A percentile compares a stretch with the other conserved stretches of the same genome.
phyloP scores from a whole-genome alignment of 2,329 filamentous ascomycete species.

The Sporothrix protearum region DNA sequence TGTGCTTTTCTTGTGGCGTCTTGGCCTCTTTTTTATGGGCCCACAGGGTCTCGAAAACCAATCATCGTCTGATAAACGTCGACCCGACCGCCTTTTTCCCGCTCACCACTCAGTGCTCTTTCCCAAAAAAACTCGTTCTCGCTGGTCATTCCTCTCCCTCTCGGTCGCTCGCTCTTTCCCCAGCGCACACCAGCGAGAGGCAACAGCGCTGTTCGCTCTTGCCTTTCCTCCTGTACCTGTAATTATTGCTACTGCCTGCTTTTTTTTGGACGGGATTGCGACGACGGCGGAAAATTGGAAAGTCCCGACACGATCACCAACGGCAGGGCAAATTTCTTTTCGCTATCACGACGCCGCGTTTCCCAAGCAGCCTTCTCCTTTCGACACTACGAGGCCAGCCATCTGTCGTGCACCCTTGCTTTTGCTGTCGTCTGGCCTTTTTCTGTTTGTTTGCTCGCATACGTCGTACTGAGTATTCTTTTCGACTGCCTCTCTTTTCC shows the following conservation, averaged over 20 bases:
- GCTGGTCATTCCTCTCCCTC: neutral
- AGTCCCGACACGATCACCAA: slow-evolving; percentile 10
- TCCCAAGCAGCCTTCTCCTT: slow-evolving; percentile 2
- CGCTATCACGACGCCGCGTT: slow-evolving; percentile 6
- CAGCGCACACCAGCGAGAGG: neutral
- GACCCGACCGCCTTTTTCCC: slow-evolving; percentile 18
- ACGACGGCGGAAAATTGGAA: slow-evolving; percentile 15
- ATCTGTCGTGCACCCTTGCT: neutral
- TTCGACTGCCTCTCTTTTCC: slow-evolving; percentile 1
- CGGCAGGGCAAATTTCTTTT: slow-evolving; percentile 11
- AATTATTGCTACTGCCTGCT: neutral
- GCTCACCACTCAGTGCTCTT: neutral
- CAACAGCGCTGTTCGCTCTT: neutral
- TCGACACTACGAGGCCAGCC: neutral
- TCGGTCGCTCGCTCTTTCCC: neutral
- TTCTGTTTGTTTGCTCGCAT: neutral
- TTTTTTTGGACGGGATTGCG: neutral
- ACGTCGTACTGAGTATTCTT: no score
- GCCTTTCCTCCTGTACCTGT: neutral
- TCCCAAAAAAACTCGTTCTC: neutral
- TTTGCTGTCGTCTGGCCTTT: neutral
- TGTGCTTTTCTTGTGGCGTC: slow-evolving; percentile 8
- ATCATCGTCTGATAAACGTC: slow-evolving; percentile 8
- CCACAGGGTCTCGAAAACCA: neutral
- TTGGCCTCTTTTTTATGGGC: slow-evolving; percentile 17